Base-by-base conservation (phyloP, 2,329 filamentous ascomycete species). In the Aspergillus latus region DNA sequence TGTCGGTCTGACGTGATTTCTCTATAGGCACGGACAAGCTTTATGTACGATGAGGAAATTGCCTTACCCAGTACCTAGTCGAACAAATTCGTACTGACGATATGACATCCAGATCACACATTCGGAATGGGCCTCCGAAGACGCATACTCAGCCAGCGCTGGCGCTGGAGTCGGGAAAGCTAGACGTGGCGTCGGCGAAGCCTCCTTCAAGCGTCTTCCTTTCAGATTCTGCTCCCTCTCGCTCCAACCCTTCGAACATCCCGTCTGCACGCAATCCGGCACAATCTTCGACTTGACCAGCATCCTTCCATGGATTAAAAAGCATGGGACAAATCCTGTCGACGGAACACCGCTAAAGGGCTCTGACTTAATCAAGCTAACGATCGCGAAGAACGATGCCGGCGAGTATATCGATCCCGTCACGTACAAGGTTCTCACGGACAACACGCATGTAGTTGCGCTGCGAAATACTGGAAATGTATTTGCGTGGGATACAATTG, bases 201-300 rank as follows among this genome's bases (percentile, higher is more conserved):
- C 84, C 48, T 83, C 84, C 37, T 97, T 97, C 79, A 90, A 88
- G 69, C 88, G 91, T 45, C 84, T 99, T 1, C 94, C 95, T 30
- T 99, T 95, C 84, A 97, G 97, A 81, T 97, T 94, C 78, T 99
- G 94, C 83, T 91, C 94, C 60, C 87, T 96, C 39, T 96, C 90
- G 59, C 87, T 99, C 34, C 94, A 97, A 71, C 95, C 95, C 6
- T 99, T 97, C 79, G 85, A 88, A 69, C 90, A 96, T 68, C 92
- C 94, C 4, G 94, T 99, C 36, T 99, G 94, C 79, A 97, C 93
- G 0, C 70, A 83, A 3, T 82, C 88, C 42, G 94, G 94, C 52
- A 94, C 88, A 10, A 93, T 96, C 58, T 99, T 97, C 74, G 95
- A 99, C 69, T 84, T 97, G 65, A 93, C 94, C 65, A 90, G 96